These are phyloP conservation scores for Apiosordaria backusii DNA, from an alignment of 495 filamentous ascomycete species.

Conservation along the genomic window DNA sequence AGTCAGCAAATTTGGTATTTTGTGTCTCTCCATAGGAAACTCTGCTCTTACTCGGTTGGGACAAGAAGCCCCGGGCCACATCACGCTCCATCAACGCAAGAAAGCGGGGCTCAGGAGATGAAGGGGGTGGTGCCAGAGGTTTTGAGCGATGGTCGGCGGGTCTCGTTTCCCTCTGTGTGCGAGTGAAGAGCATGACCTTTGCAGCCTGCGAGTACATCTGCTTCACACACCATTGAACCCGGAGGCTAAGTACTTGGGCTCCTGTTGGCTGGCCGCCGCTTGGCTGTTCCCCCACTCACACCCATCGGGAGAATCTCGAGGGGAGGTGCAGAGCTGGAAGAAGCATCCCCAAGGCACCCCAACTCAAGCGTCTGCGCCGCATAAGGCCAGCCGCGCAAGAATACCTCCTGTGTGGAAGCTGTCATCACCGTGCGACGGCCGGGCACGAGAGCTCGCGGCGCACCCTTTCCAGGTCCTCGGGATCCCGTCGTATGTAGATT, in stretches of 20 bases:
- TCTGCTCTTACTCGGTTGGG: not conserved
- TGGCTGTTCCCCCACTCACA: not conserved
- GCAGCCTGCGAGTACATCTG: not conserved
- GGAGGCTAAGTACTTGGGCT: constrained; percentile 3
- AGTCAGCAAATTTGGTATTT: not conserved
- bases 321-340: too few species aligned
- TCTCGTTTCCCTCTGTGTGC: not conserved
- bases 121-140: not conserved
- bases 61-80: not conserved
- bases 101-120: constrained; percentile 6
- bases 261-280: not conserved
- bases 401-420: constrained; percentile 1
- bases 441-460: not conserved
- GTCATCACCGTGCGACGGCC: not conserved
- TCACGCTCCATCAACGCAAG: not conserved
- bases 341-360: not conserved
- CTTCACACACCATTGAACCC: not conserved
- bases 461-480: constrained; percentile 8
- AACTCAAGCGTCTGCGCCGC: not conserved
- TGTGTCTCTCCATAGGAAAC: too few species aligned
- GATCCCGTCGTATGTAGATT: not conserved
- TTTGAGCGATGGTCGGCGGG: not conserved
- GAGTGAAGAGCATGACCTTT: constrained; percentile 5
- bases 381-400: constrained; percentile 1
- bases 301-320: too few species aligned